These are phyloP conservation scores for Candida adriatica DNA, from an alignment of 805 yeast species.

Conservation along the genomic window DNA sequence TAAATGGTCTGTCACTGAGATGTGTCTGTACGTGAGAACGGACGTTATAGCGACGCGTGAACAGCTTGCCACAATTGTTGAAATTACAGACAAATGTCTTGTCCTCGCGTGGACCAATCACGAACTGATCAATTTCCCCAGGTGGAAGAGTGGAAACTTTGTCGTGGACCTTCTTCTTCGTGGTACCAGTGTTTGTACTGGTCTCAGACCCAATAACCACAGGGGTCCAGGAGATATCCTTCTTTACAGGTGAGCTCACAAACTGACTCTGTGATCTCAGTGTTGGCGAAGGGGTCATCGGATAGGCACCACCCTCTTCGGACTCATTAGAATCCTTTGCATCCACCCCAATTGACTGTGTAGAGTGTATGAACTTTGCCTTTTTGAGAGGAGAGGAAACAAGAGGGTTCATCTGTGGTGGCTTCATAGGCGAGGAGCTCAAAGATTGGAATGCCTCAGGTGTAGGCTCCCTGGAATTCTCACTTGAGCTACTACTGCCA, in stretches of 20 bases:
- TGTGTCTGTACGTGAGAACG: conserved; percentile 97
- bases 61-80: conserved; percentile 72
- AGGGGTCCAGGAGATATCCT: conserved; percentile 20
- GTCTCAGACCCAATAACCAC: conserved; percentile 14
- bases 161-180: conserved; percentile 21
- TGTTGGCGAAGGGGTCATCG: conserved; percentile 39
- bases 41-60: conserved; percentile 84
- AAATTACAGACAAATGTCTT: conserved; percentile 69
- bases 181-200: conserved; percentile 3
- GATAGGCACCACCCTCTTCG: conserved; percentile 2
- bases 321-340: conserved; percentile 24
- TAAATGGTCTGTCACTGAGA: conserved; percentile 87
- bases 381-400: conserved; percentile 9
- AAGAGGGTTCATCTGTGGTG: neutral
- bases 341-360: conserved; percentile 11
- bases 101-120: conserved; percentile 71
- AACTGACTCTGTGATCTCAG: conserved; percentile 30
- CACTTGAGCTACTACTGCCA: conserved; percentile 5
- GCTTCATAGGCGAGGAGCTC: conserved; percentile 6
- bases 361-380: conserved; percentile 9
- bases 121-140: conserved; percentile 79
- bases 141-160: conserved; percentile 67
- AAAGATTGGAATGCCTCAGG: conserved; percentile 6
- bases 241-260: conserved; percentile 12
- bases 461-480: conserved; percentile 9